These are phyloP conservation scores for Stylonectria norvegica DNA, from an alignment of 2,329 filamentous ascomycete genomes.

Conservation along the genomic window DNA sequence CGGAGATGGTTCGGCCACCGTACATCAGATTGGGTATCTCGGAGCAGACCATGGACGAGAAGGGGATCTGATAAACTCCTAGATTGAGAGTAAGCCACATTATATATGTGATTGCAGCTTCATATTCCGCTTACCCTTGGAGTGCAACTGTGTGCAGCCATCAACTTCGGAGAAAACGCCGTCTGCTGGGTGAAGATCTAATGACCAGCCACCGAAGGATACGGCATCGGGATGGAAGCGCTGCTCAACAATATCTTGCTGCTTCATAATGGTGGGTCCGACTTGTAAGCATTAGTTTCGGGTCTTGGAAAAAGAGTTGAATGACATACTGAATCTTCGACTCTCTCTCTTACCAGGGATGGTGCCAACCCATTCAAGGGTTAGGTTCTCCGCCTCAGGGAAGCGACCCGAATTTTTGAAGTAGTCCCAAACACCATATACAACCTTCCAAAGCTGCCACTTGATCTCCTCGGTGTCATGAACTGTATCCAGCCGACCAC, in stretches of 20 bases:
- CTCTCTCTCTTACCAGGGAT: slow-evolving; percentile 25
- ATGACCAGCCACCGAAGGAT: slow-evolving; percentile 24
- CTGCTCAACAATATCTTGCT: slow-evolving; percentile 26
- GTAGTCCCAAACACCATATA: slow-evolving; percentile 25
- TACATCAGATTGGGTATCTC: slow-evolving; percentile 25
- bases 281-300: slow-evolving; percentile 7
- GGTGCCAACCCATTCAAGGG: slow-evolving; percentile 25
- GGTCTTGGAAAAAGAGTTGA: neutral
- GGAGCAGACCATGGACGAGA: slow-evolving; percentile 24
- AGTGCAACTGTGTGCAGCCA: slow-evolving; percentile 25
- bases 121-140: slow-evolving; percentile 14
- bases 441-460: slow-evolving; percentile 26
- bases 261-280: slow-evolving; percentile 22
- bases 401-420: slow-evolving; percentile 27
- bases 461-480: slow-evolving; percentile 27
- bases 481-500: slow-evolving; percentile 23
- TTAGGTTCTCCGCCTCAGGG: slow-evolving; percentile 23
- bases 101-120: neutral
- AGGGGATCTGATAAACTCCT: slow-evolving; percentile 24
- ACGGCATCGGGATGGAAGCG: slow-evolving; percentile 22
- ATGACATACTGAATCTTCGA: slow-evolving; percentile 19
- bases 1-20: slow-evolving; percentile 24
- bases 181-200: slow-evolving; percentile 26
- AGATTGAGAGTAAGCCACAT: neutral
- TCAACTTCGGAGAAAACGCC: slow-evolving; percentile 26